Conservation (phyloP, 1,284 basidiomycete species). For the Meira miltonrushii region DNA sequence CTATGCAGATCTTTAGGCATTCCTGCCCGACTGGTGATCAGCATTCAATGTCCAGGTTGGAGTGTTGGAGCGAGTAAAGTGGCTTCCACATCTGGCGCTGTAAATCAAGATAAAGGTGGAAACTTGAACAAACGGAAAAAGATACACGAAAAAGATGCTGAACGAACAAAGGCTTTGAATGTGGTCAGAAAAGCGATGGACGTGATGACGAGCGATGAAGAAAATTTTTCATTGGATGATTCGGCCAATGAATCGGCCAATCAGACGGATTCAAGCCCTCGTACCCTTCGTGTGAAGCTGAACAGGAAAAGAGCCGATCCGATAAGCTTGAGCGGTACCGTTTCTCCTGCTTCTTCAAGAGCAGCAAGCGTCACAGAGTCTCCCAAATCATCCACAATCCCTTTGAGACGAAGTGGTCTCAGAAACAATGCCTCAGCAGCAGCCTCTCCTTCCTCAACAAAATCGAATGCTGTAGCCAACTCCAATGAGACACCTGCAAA, state of each 20-base stretch:
- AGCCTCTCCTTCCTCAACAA: not conserved
- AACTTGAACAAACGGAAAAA: slow-evolving; percentile 6
- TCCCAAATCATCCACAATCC: slow-evolving; percentile 14
- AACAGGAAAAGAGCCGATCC: slow-evolving; percentile 10
- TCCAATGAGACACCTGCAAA: slow-evolving; percentile 14
- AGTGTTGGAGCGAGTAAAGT: slow-evolving; percentile 53
- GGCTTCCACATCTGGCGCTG: slow-evolving; percentile 21
- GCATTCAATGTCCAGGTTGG: slow-evolving; percentile 87
- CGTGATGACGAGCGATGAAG: slow-evolving; percentile 34
- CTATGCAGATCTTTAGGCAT: slow-evolving; percentile 80
- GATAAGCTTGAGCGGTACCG: slow-evolving; percentile 7
- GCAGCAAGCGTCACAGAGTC: slow-evolving; percentile 10
- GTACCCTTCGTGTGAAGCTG: not conserved
- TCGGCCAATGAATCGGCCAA: not conserved
- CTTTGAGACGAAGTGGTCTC: slow-evolving; percentile 13
- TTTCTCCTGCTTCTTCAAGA: not conserved
- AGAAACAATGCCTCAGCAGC: slow-evolving; percentile 1
- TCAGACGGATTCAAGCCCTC: not conserved
- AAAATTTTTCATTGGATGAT: not conserved
- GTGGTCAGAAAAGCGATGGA: slow-evolving; percentile 19
- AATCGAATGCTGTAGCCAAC: slow-evolving; percentile 20
- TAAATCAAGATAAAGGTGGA: slow-evolving; percentile 29
- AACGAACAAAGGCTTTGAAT: not conserved
- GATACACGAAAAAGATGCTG: not conserved
- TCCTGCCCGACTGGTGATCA: slow-evolving; percentile 80